A percentile compares a stretch with the other conserved stretches of the same genome.
These are phyloP conservation scores for Suillus americanus DNA, from an alignment of 768 basidiomycete species.

Conservation along the genomic window DNA sequence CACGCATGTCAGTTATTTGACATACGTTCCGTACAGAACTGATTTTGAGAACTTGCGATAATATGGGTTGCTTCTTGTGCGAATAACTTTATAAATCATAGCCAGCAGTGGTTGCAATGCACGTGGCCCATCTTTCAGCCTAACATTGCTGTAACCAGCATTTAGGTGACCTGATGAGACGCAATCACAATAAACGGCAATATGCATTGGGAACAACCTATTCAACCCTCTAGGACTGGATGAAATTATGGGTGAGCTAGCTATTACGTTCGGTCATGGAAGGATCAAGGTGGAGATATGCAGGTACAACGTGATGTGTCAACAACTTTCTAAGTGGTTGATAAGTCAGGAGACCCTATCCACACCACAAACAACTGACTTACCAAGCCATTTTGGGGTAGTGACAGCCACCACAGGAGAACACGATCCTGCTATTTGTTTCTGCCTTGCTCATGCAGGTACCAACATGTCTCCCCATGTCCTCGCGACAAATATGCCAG, in stretches of 20 bases:
- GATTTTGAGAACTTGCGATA: not conserved
- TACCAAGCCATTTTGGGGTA: not conserved
- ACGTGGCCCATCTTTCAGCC: not conserved
- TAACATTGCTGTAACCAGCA: not conserved
- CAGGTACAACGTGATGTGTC: conserved; percentile 1
- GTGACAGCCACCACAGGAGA: not conserved
- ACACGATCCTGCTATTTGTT: not conserved
- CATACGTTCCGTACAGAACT: not conserved
- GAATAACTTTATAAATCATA: conserved; percentile 3
- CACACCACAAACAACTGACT: not conserved
- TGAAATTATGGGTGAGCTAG: conserved; percentile 7
- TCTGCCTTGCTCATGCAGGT: conserved; percentile 44
- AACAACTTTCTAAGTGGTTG: not conserved
- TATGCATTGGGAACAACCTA: conserved; percentile 4
- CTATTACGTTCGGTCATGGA: conserved; percentile 4
- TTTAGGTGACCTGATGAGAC: not conserved
- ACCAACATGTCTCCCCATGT: conserved; percentile 80
- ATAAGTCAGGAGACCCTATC: not conserved
- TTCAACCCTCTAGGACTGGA: conserved; percentile 4
- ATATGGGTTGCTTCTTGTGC: not conserved
- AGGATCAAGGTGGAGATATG: not conserved
- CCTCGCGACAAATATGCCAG: conserved; percentile 68
- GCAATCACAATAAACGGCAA: conserved; percentile 3
- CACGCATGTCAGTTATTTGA: not conserved
- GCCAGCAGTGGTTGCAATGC: not conserved